Evolutionary conservation across 371 early-diverging fungal genomes (phyloP).

Genomic region (Lichtheimia ramosa): DNA sequence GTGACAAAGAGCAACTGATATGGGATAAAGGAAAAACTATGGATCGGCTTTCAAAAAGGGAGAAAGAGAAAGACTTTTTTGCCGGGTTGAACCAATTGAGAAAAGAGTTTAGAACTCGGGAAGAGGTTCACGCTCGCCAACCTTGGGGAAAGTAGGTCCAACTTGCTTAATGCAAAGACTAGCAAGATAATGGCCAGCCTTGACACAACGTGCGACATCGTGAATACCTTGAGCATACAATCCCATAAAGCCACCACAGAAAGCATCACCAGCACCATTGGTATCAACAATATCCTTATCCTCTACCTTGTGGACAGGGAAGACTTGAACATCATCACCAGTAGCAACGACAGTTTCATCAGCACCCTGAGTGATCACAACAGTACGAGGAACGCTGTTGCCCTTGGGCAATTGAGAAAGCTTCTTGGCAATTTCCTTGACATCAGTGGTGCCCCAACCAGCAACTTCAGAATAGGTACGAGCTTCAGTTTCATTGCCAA

Average conservation of each 20-base stretch:
- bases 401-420: slow-evolving; percentile 82
- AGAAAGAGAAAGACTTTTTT: not conserved
- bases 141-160: slow-evolving; percentile 83
- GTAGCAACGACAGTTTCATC: slow-evolving; percentile 75
- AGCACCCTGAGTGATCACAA: slow-evolving; percentile 92
- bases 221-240: slow-evolving; percentile 78
- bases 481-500: slow-evolving; percentile 97
- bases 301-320: slow-evolving; percentile 73
- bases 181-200: slow-evolving; percentile 92
- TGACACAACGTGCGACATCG: slow-evolving; percentile 58
- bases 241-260: slow-evolving; percentile 92
- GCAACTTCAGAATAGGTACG: slow-evolving; percentile 77
- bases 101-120: slow-evolving; percentile 39
- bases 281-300: slow-evolving; percentile 86
- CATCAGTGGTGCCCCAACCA: slow-evolving; percentile 64
- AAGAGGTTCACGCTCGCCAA: slow-evolving; percentile 38
- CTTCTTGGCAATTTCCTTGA: slow-evolving; percentile 79
- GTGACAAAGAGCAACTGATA: not conserved
- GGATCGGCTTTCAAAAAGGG: not conserved
- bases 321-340: slow-evolving; percentile 58
- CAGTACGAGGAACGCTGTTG: slow-evolving; percentile 78
- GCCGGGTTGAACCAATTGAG: not conserved
- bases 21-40: not conserved
- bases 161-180: slow-evolving; percentile 84
- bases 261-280: slow-evolving; percentile 98